Base-by-base conservation (phyloP, 257 asterid species). In the Solanum corneliomulleri region DNA sequence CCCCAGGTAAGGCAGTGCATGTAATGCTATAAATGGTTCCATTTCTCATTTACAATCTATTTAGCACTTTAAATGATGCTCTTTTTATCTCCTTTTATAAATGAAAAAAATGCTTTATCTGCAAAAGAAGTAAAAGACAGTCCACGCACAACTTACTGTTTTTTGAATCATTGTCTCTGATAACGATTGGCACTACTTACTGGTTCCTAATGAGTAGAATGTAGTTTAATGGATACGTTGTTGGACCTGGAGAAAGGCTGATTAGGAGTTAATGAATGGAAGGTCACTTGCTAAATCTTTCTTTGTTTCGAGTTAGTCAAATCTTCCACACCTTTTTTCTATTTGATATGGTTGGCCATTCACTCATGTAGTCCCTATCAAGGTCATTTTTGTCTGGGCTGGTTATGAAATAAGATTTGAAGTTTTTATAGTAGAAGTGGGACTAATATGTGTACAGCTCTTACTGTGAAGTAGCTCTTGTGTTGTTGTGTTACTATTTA, bases 1-100 rank as follows among this genome's bases (percentile, higher is more conserved):
- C 92, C 96, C 37, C 95, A 96, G 98, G 99, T 94, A 64, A 85
- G 86, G 83, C 37, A 20, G 74, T 49, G 14, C 83, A 49, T 23
- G 77, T 9, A 25, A 45, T 83, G 37, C 29, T 27, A 31, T 69
- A 52, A 20, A 49, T 74, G 66, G 86, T 70, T 62, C 23, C 60
- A 7, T 5, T 75, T 25, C 52, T 21, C 83, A 11, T 37, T 82
- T 88, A 45, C 37, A 0, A 21, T 47, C 66, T 27, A 16, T 47
- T 45, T 80, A 47, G 11, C 41, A 80, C 84, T 80, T 81, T 16
- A 81, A 31, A 31, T 33, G 31, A 18, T 49, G 69, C 11, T 3
- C 13, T 15, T 41, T 77, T 77, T 45, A n/a, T 2, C 23, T 27
- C 23, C 33, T 45, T 74, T 78, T 27, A 45, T 49, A 23, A 78